phyloP scores from a whole-genome alignment of 345 rosid genomes.

The Camelina sativa region DNA sequence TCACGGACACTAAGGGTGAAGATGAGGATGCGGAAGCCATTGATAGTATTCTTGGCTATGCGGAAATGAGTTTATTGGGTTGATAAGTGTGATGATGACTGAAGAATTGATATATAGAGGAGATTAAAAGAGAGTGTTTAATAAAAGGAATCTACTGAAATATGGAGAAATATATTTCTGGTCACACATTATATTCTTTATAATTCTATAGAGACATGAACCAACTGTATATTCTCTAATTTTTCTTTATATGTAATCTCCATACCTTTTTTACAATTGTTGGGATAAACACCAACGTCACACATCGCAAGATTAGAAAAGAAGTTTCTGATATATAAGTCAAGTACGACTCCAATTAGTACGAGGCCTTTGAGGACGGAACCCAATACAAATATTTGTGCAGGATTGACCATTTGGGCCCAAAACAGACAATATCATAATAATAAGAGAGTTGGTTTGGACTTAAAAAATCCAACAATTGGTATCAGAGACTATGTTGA shows the following conservation, averaged over 20 bases:
- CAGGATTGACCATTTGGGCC: no score
- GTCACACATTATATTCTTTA: conserved; percentile 22
- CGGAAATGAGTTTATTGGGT: neutral
- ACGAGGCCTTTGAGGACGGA: no score
- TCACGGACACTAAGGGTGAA: neutral
- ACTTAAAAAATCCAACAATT: no score
- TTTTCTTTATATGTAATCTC: neutral
- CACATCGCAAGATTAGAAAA: no score
- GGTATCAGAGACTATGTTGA: no score
- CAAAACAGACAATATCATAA: no score
- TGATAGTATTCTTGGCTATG: neutral
- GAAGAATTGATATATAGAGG: neutral
- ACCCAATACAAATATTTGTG: no score
- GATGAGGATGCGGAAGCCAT: conserved; percentile 29
- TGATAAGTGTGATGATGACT: conserved; percentile 1
- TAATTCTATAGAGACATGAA: conserved; percentile 17
- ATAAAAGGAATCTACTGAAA: conserved; percentile 9
- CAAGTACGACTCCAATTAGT: no score
- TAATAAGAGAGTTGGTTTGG: no score
- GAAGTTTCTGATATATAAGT: no score
- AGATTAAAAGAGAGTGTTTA: neutral
- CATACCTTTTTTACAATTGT: neutral
- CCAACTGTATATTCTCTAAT: neutral
- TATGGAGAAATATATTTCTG: conserved; percentile 16
- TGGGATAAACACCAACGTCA: no score